Percentiles rank a stretch among this genome's conserved stretches.
Evolutionary conservation across 2,329 filamentous ascomycete species (phyloP).

Genomic region (Ophiostoma populinum): DNA sequence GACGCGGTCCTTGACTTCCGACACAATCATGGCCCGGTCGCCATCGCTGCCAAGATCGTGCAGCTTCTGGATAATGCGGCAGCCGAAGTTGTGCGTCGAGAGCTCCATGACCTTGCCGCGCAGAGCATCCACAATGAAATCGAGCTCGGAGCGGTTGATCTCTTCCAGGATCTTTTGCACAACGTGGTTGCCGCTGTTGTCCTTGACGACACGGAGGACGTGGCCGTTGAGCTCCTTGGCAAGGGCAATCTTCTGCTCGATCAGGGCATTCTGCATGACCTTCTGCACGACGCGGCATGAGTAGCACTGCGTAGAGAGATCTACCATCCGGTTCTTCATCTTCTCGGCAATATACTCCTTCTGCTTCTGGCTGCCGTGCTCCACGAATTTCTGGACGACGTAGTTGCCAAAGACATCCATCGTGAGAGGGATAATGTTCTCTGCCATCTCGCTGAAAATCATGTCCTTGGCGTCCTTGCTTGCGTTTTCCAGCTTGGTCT

Average conservation of each 20-base stretch:
- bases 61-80: conserved; percentile 83
- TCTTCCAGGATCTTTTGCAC: conserved; percentile 84
- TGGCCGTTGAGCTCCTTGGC: conserved; percentile 58
- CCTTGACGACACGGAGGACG: conserved; percentile 61
- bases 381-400: conserved; percentile 94
- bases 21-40: conserved; percentile 55
- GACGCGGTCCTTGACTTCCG: conserved; percentile 60
- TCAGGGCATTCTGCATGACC: conserved; percentile 77
- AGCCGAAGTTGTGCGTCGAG: conserved; percentile 69
- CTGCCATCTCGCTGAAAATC: conserved; percentile 72
- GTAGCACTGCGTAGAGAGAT: conserved; percentile 75
- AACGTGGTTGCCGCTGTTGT: conserved; percentile 91
- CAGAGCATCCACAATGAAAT: conserved; percentile 72
- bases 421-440: conserved; percentile 77
- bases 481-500: conserved; percentile 76
- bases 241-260: conserved; percentile 53
- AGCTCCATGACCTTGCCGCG: conserved; percentile 56
- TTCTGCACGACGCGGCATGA: conserved; percentile 94
- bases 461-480: conserved; percentile 93
- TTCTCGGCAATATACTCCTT: conserved; percentile 72
- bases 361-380: conserved; percentile 85
- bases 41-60: conserved; percentile 63
- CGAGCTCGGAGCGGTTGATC: conserved; percentile 60
- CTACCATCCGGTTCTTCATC: conserved; percentile 73
- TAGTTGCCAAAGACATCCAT: conserved; percentile 97